Percentiles rank a stretch among this genome's conserved stretches.
These are phyloP conservation scores for Aspergillus nidulans DNA, from an alignment of 495 filamentous ascomycete species.

Conservation along the genomic window DNA sequence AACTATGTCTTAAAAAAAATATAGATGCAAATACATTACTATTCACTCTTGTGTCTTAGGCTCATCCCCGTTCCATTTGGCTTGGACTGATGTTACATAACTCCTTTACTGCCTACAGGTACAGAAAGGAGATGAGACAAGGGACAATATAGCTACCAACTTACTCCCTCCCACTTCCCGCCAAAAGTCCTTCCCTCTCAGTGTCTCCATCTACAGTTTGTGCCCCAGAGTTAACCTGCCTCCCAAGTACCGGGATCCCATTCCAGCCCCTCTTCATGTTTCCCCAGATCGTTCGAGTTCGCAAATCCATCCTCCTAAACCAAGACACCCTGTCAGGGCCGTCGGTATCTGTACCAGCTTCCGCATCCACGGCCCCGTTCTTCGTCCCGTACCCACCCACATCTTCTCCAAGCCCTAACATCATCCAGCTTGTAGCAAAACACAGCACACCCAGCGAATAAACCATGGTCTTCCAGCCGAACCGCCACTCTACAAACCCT, in stretches of 20 bases:
- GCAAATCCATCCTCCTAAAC: slow-evolving; percentile 5
- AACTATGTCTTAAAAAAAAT: not conserved
- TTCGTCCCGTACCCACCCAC: not conserved
- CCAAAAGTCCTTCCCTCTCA: slow-evolving; percentile 13
- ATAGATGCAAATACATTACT: not conserved
- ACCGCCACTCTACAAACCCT: slow-evolving; percentile 53
- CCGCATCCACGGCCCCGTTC: slow-evolving; percentile 17
- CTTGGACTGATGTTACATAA: not conserved
- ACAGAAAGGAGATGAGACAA: not conserved
- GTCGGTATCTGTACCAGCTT: slow-evolving; percentile 26
- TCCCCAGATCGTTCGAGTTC: not conserved
- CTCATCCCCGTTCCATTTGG: not conserved
- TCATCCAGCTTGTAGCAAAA: not conserved
- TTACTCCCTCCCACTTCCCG: not conserved
- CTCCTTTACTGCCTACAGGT: not conserved
- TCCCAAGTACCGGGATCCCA: not conserved
- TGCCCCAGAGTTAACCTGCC: slow-evolving; percentile 6
- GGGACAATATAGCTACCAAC: too few species aligned
- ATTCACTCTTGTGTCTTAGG: not conserved
- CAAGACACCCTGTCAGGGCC: slow-evolving; percentile 5
- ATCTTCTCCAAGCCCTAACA: not conserved
- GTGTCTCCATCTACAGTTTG: slow-evolving; percentile 7
- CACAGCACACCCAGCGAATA: slow-evolving; percentile 22
- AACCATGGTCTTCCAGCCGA: slow-evolving; percentile 56
- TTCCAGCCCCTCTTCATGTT: not conserved